Percentiles rank a stretch among this genome's conserved stretches.
phyloP scores from a whole-genome alignment of 148 eudicot species.

The Mesembryanthemum crystallinum region DNA sequence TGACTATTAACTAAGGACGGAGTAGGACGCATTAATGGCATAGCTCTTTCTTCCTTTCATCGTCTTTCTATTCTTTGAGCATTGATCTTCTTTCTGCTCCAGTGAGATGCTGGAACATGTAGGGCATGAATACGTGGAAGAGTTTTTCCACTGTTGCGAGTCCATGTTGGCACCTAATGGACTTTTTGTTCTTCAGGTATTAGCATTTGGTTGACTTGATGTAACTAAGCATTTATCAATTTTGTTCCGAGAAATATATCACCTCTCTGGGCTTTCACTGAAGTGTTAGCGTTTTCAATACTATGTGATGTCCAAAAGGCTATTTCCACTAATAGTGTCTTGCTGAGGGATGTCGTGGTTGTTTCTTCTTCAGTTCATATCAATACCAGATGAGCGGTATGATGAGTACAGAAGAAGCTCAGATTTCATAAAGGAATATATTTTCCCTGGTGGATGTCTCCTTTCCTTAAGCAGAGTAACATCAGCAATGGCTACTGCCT shows the following conservation, averaged over 20 bases:
- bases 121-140: slow-evolving; percentile 76
- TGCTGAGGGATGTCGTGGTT: slow-evolving; percentile 5
- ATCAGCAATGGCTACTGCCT: slow-evolving; percentile 77
- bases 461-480: slow-evolving; percentile 68
- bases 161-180: slow-evolving; percentile 65
- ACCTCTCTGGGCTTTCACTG: not conserved
- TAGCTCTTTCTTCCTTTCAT: too few relatives aligned
- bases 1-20: too few relatives aligned
- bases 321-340: not conserved
- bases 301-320: too few relatives aligned
- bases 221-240: not conserved
- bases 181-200: slow-evolving; percentile 77
- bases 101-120: slow-evolving; percentile 91
- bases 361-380: slow-evolving; percentile 50
- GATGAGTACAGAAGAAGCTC: slow-evolving; percentile 72
- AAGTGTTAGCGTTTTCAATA: not conserved
- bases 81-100: not conserved
- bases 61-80: not conserved
- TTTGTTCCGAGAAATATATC: not conserved
- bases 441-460: slow-evolving; percentile 81
- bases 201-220: not conserved
- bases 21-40: too few relatives aligned
- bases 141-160: slow-evolving; percentile 66
- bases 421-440: slow-evolving; percentile 79
- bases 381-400: slow-evolving; percentile 72